Evolutionary conservation across 768 basidiomycete species (phyloP).

Genomic region (Russula sp.): DNA sequence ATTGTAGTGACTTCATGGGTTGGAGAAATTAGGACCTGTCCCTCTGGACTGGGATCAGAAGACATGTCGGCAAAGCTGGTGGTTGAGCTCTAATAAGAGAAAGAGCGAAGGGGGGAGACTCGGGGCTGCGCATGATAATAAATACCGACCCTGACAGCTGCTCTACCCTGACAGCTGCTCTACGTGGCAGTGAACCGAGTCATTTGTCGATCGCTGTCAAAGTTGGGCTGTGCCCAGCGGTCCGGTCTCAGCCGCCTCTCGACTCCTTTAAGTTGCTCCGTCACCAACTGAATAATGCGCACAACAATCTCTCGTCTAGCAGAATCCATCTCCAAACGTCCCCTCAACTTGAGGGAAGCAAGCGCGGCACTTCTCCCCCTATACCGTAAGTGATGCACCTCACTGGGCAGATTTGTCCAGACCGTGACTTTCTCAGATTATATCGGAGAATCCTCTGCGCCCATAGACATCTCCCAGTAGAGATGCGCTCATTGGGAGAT

Average conservation of each 20-base stretch:
- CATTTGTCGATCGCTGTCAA: too few relatives aligned
- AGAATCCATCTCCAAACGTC: slow-evolving; percentile 35
- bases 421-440: slow-evolving; percentile 35
- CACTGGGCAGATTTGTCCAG: background rate
- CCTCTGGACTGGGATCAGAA: background rate
- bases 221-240: slow-evolving; percentile 1
- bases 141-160: background rate
- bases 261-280: too few relatives aligned
- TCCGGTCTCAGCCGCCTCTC: background rate
- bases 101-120: background rate
- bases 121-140: background rate
- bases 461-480: slow-evolving; percentile 43
- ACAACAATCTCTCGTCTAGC: slow-evolving; percentile 29
- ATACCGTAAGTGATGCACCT: slow-evolving; percentile 40
- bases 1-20: too few relatives aligned
- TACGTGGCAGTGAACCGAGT: too few relatives aligned
- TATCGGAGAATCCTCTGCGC: slow-evolving; percentile 46
- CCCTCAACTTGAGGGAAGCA: slow-evolving; percentile 36
- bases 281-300: slow-evolving; percentile 17
- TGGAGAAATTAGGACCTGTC: too few relatives aligned
- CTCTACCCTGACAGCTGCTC: too few relatives aligned
- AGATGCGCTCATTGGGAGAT: slow-evolving; percentile 49
- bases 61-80: background rate
- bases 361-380: slow-evolving; percentile 42
- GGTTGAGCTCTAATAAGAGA: background rate